Conservation (phyloP, 129 eudicot genomes). For the carrot (Daucus carota) region DNA sequence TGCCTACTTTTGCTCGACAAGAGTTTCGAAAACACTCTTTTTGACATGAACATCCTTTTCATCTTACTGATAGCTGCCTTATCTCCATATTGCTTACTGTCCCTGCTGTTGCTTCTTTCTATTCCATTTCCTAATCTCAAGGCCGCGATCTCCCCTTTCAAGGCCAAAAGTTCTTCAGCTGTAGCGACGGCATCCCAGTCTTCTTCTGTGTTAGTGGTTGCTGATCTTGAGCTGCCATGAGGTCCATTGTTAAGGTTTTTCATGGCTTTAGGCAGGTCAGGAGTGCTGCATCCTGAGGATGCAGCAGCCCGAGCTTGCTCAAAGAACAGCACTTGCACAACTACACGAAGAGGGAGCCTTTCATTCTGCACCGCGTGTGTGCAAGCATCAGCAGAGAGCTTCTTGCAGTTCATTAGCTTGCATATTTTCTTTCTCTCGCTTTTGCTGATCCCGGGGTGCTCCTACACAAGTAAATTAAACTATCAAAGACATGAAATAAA, state of each 20-base stretch:
- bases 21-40: conserved; percentile 59
- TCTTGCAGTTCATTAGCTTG: conserved; percentile 61
- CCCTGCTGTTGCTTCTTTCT: conserved; percentile 14
- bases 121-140: conserved; percentile 43
- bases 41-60: conserved; percentile 63
- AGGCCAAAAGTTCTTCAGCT: conserved; percentile 71
- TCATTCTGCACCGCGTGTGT: too few species aligned
- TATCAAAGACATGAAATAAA: background rate
- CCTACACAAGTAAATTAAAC: conserved; percentile 31
- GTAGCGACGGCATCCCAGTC: conserved; percentile 95
- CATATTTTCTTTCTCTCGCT: conserved; percentile 86
- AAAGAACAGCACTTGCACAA: too few species aligned
- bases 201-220: conserved; percentile 59
- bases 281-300: conserved; percentile 89
- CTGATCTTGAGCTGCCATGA: conserved; percentile 57
- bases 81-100: conserved; percentile 27
- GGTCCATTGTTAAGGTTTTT: conserved; percentile 56
- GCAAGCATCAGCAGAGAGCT: too few species aligned
- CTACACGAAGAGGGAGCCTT: too few species aligned
- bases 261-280: conserved; percentile 78
- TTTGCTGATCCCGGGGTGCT: conserved; percentile 76
- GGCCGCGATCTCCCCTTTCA: conserved; percentile 81
- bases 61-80: conserved; percentile 51
- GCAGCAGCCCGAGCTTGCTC: conserved; percentile 83
- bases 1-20: conserved; percentile 58